phyloP scores from a whole-genome alignment of 2,329 filamentous ascomycete genomes.

The Aulographum hederae region DNA sequence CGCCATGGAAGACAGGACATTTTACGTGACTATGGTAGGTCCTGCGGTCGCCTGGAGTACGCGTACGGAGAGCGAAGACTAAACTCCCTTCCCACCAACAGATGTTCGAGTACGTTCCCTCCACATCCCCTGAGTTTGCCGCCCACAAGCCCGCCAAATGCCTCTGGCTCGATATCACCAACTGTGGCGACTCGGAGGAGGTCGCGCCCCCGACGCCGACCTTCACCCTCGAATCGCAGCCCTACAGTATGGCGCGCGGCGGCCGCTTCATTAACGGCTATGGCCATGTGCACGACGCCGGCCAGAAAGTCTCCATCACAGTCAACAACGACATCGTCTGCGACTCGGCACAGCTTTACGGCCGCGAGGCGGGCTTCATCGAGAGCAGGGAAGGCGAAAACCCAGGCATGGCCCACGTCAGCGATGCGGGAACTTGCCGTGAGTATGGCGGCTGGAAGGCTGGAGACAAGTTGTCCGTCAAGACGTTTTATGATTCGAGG shows the following conservation, averaged over 20 bases:
- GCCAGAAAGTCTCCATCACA: background rate
- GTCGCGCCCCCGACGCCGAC: background rate
- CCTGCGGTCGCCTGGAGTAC: too few relatives aligned
- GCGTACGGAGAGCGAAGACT: too few relatives aligned
- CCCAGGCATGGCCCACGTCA: background rate
- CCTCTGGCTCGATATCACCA: background rate
- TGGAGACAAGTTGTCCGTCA: conserved; percentile 1
- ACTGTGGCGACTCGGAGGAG: background rate
- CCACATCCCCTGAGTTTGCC: background rate
- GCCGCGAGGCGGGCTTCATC: background rate
- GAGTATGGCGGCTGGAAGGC: conserved; percentile 1
- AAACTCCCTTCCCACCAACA: too few relatives aligned
- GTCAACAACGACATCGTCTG: background rate
- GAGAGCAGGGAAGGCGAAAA: background rate
- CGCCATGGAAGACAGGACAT: background rate
- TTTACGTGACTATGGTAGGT: conserved; percentile 1
- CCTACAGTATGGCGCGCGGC: too few relatives aligned
- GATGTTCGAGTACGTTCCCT: background rate
- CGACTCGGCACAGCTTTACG: background rate
- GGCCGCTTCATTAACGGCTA: background rate
- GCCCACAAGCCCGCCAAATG: background rate
- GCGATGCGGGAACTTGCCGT: background rate
- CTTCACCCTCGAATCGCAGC: background rate
- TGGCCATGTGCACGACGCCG: background rate
- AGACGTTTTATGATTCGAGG: conserved; percentile 2